A percentile compares a stretch with the other conserved stretches of the same genome.
Evolutionary conservation across 805 yeast genomes (phyloP).

Genomic region (Candida methanosorbosa): DNA sequence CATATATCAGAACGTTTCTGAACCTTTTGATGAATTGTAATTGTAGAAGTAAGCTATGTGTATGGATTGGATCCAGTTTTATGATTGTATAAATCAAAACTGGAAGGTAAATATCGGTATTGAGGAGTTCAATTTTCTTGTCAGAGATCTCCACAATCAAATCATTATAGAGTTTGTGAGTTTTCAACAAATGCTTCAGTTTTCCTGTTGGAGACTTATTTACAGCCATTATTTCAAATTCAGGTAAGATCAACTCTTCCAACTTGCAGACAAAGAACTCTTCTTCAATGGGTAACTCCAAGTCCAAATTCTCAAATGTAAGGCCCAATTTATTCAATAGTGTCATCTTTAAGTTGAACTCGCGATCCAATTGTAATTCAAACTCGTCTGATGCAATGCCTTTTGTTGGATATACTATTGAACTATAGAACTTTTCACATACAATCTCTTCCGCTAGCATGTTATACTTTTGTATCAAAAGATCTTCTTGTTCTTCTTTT

Average conservation of each 20-base stretch:
- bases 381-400: conserved; percentile 20
- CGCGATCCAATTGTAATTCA: conserved; percentile 16
- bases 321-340: conserved; percentile 17
- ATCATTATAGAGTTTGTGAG: conserved; percentile 20
- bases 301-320: conserved; percentile 18
- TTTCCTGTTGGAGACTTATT: conserved; percentile 27
- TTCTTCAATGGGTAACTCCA: conserved; percentile 19
- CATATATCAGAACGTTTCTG: conserved; percentile 19
- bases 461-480: conserved; percentile 17
- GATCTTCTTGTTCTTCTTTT: conserved; percentile 6
- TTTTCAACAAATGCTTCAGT: conserved; percentile 19
- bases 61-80: conserved; percentile 18
- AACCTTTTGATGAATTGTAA: conserved; percentile 25
- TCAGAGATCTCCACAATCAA: conserved; percentile 13
- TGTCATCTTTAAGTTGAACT: conserved; percentile 19
- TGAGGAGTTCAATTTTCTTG: conserved; percentile 9
- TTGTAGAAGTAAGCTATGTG: conserved; percentile 22
- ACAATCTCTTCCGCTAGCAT: conserved; percentile 21
- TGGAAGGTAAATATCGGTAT: conserved; percentile 27
- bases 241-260: conserved; percentile 17
- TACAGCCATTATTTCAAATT: conserved; percentile 22
- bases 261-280: conserved; percentile 12
- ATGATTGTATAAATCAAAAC: conserved; percentile 24
- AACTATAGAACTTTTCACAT: conserved; percentile 24
- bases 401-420: conserved; percentile 25